A percentile compares a stretch with the other conserved stretches of the same genome.
These are phyloP conservation scores for Xylaria sp. DNA, from an alignment of 2,329 filamentous ascomycete species.

Conservation along the genomic window DNA sequence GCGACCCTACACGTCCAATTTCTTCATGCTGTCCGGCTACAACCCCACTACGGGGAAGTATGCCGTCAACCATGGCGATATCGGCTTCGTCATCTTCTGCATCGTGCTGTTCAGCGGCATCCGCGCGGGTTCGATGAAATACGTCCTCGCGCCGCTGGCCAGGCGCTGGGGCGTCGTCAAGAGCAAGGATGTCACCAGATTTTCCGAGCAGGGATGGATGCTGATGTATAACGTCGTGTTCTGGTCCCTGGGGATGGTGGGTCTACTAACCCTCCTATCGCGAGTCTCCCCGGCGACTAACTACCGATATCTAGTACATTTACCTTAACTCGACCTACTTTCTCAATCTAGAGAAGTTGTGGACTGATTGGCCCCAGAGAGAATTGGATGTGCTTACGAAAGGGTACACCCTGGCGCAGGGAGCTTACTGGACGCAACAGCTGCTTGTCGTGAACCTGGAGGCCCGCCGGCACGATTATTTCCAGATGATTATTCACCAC, in stretches of 20 bases:
- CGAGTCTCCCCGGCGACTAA: background rate
- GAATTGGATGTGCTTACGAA: no score
- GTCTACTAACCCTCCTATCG: background rate
- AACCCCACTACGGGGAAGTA: slow-evolving; percentile 70
- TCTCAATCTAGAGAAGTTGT: no score
- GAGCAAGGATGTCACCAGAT: slow-evolving; percentile 74
- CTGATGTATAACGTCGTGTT: slow-evolving; percentile 78
- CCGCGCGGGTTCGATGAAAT: slow-evolving; percentile 81
- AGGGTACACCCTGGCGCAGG: no score
- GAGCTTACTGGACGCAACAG: no score
- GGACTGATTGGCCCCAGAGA: no score
- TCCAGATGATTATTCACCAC: no score
- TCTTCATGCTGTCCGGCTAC: slow-evolving; percentile 83
- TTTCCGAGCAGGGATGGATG: slow-evolving; percentile 92
- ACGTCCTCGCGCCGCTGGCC: slow-evolving; percentile 78
- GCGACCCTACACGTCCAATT: slow-evolving; percentile 74
- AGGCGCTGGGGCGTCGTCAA: slow-evolving; percentile 70
- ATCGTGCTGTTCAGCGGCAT: slow-evolving; percentile 82
- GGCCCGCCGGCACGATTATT: no score
- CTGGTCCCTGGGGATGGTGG: slow-evolving; percentile 80
- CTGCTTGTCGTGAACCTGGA: no score
- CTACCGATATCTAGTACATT: background rate
- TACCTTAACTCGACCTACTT: no score
- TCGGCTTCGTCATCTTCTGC: slow-evolving; percentile 73
- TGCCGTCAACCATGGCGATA: slow-evolving; percentile 74